phyloP scores from a whole-genome alignment of 2,329 filamentous ascomycete genomes.

The Pseudogymnoascus sp. region DNA sequence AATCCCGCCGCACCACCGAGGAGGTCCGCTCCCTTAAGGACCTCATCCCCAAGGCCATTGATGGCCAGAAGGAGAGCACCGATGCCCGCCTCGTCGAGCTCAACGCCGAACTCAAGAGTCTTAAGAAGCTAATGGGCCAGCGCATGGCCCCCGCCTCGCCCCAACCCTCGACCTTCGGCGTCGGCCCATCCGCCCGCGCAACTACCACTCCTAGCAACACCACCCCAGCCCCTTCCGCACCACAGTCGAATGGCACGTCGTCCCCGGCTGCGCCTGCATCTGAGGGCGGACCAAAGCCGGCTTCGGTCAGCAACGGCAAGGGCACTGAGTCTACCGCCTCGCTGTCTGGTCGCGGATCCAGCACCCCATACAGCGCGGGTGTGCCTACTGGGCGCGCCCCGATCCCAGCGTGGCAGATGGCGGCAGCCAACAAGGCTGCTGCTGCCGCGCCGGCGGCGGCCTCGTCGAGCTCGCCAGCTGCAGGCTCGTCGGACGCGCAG shows the following conservation, averaged over 20 bases:
- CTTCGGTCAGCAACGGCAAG: slow-evolving; percentile 27
- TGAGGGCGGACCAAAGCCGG: slow-evolving; percentile 22
- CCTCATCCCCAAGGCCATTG: slow-evolving; percentile 78
- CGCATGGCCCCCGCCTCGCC: slow-evolving; percentile 43
- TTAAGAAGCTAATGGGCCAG: slow-evolving; percentile 76
- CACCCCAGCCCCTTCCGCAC: neutral
- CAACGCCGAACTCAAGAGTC: slow-evolving; percentile 76
- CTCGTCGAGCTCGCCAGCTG: neutral
- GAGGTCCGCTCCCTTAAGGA: slow-evolving; percentile 79
- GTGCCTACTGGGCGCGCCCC: slow-evolving; percentile 50
- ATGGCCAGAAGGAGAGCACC: slow-evolving; percentile 76
- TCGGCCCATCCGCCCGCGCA: slow-evolving; percentile 24
- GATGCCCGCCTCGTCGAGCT: slow-evolving; percentile 78
- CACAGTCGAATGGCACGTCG: slow-evolving; percentile 16
- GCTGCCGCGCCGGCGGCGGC: neutral
- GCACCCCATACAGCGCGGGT: slow-evolving; percentile 41
- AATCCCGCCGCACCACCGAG: slow-evolving; percentile 75
- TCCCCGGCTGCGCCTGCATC: slow-evolving; percentile 14
- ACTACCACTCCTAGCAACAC: slow-evolving; percentile 12
- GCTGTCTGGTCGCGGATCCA: slow-evolving; percentile 32
- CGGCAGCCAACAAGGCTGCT: slow-evolving; percentile 48
- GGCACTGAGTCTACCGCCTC: slow-evolving; percentile 27
- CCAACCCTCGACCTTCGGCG: slow-evolving; percentile 18
- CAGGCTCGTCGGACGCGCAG: neutral
- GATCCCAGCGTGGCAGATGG: slow-evolving; percentile 75